phyloP scores from a whole-genome alignment of 2,329 filamentous ascomycete genomes.

The Trichoderma sp. region DNA sequence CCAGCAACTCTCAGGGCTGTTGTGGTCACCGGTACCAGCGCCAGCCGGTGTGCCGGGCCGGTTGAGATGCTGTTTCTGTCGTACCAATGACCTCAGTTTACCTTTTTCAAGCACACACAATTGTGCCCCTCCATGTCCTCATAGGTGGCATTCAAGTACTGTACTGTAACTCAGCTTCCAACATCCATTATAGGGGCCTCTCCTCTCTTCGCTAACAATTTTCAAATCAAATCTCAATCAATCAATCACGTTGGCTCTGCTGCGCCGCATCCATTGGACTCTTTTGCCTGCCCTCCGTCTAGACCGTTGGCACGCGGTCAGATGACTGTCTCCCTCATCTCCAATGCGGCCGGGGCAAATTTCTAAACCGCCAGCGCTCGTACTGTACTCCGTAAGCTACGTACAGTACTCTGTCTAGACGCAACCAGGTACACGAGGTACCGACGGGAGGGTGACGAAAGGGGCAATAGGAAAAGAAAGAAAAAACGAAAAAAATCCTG shows the following conservation, averaged over 20 bases:
- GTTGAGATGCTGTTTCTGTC: neutral
- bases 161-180: neutral
- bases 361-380: neutral
- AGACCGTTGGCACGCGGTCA: slow-evolving; percentile 16
- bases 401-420: neutral
- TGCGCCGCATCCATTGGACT: neutral
- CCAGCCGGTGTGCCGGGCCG: slow-evolving; percentile 13
- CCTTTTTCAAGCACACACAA: neutral
- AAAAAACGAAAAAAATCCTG: neutral
- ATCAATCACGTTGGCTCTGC: slow-evolving; percentile 16
- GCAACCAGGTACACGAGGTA: neutral
- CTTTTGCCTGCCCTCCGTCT: slow-evolving; percentile 8
- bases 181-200: neutral
- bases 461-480: neutral
- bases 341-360: neutral
- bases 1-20: neutral
- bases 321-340: slow-evolving; percentile 16
- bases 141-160: neutral
- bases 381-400: neutral
- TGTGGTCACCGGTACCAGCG: neutral
- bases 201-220: neutral
- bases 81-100: neutral
- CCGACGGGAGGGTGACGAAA: neutral
- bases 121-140: neutral
- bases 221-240: neutral